Base-by-base conservation (phyloP, 768 basidiomycete species). In the Rhizopogon rudus region DNA sequence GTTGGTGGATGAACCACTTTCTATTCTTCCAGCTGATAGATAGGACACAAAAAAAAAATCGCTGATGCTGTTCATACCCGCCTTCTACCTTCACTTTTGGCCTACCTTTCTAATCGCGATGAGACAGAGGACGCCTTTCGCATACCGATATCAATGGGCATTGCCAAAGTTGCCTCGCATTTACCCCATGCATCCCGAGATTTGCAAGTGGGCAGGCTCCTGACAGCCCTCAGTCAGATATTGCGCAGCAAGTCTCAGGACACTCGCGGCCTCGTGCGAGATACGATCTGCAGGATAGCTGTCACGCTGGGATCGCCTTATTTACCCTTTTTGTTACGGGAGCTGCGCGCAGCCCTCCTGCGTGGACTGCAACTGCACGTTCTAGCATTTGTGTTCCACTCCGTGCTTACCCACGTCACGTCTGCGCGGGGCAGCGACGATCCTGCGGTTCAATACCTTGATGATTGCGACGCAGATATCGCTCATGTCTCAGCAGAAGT, bases 361-460 rank as follows among this genome's bases (percentile, higher is more conserved):
- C 89, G 95, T 17, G 97, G 97, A 6, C 96, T 97, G 1, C 96
- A 98, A 53, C 80, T 98, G 0, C 96, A 99, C 67, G 84, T 98
- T 16, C 77, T 98, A 31, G 94, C 95, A 1, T 89, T 87, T 58
- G 85, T 86, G 2, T 80, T 82, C 0, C 96, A 99, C 62, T 81
- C 91, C 0, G 71, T 98, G 17, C 75, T 98, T 39, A 80, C 85
- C n/a, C 82, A 91, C 54, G 79, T 95, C 44, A 93, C 92, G 0
- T 76, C 83, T 0, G 76, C 77, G 0, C 82, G 86, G 5, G 46
- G 33, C 33, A 60, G 60, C 14, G 71, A 81, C 64, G 71, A 79
- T 31, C 65, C 74, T 2, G 63, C 67, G 0, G 91, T 95, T 65
- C 67, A 72, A 40, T 76, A 74, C 22, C 77, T 98, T 1, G 94